Evolutionary conservation across 441 rosid genomes (phyloP), one percentile per base, ranked within the genome.

Genomic region (Eruca vesicaria): DNA sequence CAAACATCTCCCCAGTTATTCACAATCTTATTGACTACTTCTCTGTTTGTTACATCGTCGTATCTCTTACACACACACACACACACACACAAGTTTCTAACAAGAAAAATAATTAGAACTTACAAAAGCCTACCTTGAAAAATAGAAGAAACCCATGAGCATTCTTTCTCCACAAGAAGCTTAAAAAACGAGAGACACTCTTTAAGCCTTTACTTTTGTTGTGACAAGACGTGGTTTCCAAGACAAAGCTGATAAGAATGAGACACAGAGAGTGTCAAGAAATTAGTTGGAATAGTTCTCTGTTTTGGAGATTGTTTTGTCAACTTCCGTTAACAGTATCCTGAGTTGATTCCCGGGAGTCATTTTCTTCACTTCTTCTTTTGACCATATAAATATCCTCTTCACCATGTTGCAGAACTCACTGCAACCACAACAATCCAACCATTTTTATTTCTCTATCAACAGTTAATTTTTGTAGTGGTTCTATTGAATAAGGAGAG

Each of bases 401-500:
- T 77, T 85, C 81, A 86, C 94, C 92, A 89, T 89, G 80, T 73
- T 84, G 74, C 92, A 81, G 70, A 89, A 89, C 81, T 89, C 94
- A 48, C 94, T 89, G 86, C 80, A 72, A 18, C 18, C 81, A 72
- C 64, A 71, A 9, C 11, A n/a, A 59, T 14, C 2, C 9, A 35
- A 28, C 63, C 48, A 62, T 23, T 20, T 63, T 53, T 1, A 50
- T 18, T 58, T 41, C 2, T 10, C 19, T 10, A 60, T 23, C 43
- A 28, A 58, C 19, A 76, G 33, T 26, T 53, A 9, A 9, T 10
- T 75, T 62, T 14, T 28, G 57, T 31, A 11, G 66, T 43, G 53
- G 43, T 64, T 57, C 19, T 32, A 45, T 9, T 48, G 31, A 48
- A 15, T 63, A 50, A 36, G 66, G 53, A 20, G 63, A 9, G 16